Conservation (phyloP, 2,329 filamentous ascomycete genomes). For the Talaromyces sp. region DNA sequence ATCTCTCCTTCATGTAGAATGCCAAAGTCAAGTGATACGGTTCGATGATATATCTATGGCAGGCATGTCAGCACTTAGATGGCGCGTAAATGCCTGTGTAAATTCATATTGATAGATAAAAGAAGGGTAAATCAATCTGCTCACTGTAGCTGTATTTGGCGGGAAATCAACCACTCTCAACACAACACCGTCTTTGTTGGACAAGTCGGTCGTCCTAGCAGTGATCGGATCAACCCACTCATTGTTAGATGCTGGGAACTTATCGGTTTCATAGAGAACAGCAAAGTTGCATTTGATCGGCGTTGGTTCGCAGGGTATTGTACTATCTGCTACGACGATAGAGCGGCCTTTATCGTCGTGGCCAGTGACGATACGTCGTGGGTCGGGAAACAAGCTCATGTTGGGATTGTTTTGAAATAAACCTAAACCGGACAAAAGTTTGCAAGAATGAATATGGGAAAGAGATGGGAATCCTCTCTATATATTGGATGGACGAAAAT, state of each 20-base stretch:
- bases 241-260: slow-evolving; percentile 12
- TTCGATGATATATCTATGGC: slow-evolving; percentile 2
- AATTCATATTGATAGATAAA: not conserved
- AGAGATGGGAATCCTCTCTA: not conserved
- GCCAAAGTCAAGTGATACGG: slow-evolving; percentile 10
- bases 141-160: slow-evolving; percentile 11
- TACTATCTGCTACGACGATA: slow-evolving; percentile 5
- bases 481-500: not conserved
- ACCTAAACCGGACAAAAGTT: not conserved
- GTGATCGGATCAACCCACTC: slow-evolving; percentile 7
- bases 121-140: not conserved
- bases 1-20: slow-evolving; percentile 11
- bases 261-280: slow-evolving; percentile 13
- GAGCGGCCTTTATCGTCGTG: slow-evolving; percentile 12
- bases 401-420: not conserved
- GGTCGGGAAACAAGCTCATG: slow-evolving; percentile 15
- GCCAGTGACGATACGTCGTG: slow-evolving; percentile 15
- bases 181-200: slow-evolving; percentile 11
- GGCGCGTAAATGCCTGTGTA: not conserved
- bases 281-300: slow-evolving; percentile 11
- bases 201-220: not conserved
- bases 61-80: not conserved
- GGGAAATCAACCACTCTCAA: slow-evolving; percentile 17
- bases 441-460: not conserved
- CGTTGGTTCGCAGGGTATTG: slow-evolving; percentile 1